Conservation (phyloP, 2,329 filamentous ascomycete species). For the Tolypocladium inflatum region DNA sequence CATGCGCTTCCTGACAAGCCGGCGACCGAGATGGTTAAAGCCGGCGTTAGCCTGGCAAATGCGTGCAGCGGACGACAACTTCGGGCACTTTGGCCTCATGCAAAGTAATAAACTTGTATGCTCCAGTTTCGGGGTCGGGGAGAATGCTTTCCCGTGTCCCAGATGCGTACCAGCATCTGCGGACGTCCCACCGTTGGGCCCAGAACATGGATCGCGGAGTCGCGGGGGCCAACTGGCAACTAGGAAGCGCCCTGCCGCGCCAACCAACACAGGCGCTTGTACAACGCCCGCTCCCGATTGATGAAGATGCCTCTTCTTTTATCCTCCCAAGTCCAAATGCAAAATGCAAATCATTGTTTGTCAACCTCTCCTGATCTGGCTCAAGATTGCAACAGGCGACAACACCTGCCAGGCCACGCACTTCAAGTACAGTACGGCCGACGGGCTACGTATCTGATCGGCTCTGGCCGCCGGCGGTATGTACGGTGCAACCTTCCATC, state of each 20-base stretch:
- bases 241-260: neutral
- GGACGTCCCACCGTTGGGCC: neutral
- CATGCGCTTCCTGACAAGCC: conserved; percentile 3
- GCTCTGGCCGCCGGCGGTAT: neutral
- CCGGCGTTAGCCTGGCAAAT: conserved; percentile 15
- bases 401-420: neutral
- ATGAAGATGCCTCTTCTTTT: neutral
- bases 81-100: neutral
- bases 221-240: neutral
- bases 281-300: neutral
- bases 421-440: neutral
- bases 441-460: neutral
- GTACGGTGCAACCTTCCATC: neutral
- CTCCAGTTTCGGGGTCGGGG: neutral
- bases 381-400: neutral
- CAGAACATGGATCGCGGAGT: neutral
- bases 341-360: neutral
- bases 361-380: neutral
- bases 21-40: conserved; percentile 21
- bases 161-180: neutral
- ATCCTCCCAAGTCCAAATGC: neutral
- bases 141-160: neutral
- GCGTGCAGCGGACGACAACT: neutral
- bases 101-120: neutral
- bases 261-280: neutral